A percentile compares a stretch with the other conserved stretches of the same genome.
Evolutionary conservation across 2,329 filamentous ascomycete species (phyloP).

Genomic region (Macrophomina phaseolina): DNA sequence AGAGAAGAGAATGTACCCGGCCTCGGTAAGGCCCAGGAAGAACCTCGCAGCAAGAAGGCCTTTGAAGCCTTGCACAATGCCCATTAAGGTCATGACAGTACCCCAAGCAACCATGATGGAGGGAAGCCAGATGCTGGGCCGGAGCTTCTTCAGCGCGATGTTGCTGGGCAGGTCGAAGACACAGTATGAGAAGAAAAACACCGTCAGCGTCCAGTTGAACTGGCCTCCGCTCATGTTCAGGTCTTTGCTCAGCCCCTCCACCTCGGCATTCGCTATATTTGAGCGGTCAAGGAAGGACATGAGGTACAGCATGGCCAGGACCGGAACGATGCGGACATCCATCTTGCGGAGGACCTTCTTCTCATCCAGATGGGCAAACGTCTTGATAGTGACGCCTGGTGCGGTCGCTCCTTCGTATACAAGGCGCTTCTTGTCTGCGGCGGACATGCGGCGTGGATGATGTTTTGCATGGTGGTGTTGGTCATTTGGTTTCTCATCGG

Average conservation of each 20-base stretch:
- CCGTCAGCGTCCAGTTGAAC: conserved; percentile 66
- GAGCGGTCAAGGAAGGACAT: conserved; percentile 38
- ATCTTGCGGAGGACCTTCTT: conserved; percentile 37
- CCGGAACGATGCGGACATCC: conserved; percentile 29
- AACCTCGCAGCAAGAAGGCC: conserved; percentile 56
- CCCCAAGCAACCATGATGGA: conserved; percentile 54
- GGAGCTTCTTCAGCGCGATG: conserved; percentile 63
- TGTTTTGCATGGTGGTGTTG: neutral
- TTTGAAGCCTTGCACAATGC: conserved; percentile 53
- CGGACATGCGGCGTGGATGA: neutral
- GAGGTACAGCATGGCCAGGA: conserved; percentile 37
- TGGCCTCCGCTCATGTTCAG: conserved; percentile 55
- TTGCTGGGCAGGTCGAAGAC: conserved; percentile 57
- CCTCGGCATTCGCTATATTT: conserved; percentile 50
- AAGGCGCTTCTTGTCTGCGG: neutral
- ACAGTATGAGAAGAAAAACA: conserved; percentile 62
- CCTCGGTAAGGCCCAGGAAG: conserved; percentile 42
- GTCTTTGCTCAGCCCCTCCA: conserved; percentile 38
- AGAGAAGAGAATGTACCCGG: neutral
- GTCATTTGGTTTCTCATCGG: neutral
- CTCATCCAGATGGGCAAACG: conserved; percentile 34
- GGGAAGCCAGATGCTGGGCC: conserved; percentile 43
- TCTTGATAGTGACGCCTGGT: conserved; percentile 5
- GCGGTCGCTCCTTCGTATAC: conserved; percentile 3
- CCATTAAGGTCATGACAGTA: conserved; percentile 50